Conservation (phyloP, 805 yeast genomes). For the Blastobotrys terrestris region DNA sequence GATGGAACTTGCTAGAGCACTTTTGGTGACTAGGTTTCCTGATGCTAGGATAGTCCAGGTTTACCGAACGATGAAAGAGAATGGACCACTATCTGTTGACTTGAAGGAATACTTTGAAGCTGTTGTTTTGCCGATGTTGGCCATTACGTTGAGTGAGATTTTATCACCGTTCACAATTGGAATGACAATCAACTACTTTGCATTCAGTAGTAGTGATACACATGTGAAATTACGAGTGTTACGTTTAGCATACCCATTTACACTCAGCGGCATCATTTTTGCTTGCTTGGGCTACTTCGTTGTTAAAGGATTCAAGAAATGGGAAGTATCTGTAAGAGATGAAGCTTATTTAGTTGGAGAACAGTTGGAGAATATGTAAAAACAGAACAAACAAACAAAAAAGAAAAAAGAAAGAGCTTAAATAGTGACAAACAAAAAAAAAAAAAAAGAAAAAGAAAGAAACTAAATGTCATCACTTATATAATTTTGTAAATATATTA, state of each 20-base stretch:
- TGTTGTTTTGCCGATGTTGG: not conserved
- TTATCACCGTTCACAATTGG: constrained; percentile 5
- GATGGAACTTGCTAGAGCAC: constrained; percentile 11
- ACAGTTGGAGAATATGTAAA: constrained; percentile 28
- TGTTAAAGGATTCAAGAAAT: constrained; percentile 6
- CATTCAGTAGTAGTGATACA: not conserved
- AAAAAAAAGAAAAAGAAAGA: too few species aligned
- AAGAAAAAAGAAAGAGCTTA: too few species aligned
- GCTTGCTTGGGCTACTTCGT: not conserved
- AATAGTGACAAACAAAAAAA: too few species aligned
- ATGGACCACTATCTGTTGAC: constrained; percentile 14
- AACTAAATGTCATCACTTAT: not conserved
- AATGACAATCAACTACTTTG: constrained; percentile 1
- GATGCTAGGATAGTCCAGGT: constrained; percentile 10
- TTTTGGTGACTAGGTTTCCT: constrained; percentile 9
- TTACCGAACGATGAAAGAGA: constrained; percentile 12
- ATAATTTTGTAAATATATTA: not conserved
- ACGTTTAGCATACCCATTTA: constrained; percentile 12
- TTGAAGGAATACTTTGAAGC: constrained; percentile 1
- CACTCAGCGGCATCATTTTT: constrained; percentile 6
- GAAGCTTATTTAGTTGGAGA: constrained; percentile 30
- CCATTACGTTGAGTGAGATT: not conserved
- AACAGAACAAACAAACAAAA: not conserved
- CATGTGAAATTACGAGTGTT: not conserved
- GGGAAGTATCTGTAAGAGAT: constrained; percentile 25